A percentile compares a stretch with the other conserved stretches of the same genome.
These are phyloP conservation scores for Colletotrichum spaethianum DNA, from an alignment of 2,329 filamentous ascomycete genomes.

Conservation along the genomic window DNA sequence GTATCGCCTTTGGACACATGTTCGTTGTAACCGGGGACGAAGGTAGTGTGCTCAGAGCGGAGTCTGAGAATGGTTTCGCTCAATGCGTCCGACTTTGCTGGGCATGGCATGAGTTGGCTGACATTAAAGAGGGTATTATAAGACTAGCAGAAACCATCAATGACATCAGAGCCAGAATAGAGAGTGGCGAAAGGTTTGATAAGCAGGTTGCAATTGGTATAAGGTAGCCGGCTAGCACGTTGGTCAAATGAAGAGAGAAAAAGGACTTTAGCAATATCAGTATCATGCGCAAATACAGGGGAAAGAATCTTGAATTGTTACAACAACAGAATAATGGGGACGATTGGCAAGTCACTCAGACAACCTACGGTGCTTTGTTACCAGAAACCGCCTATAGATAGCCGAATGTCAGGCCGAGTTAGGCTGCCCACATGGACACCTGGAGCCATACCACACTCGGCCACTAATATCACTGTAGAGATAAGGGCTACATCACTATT, in stretches of 20 bases:
- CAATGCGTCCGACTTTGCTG: constrained; percentile 77
- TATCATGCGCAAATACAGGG: neutral
- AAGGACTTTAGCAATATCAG: neutral
- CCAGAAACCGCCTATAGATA: too few relatives aligned
- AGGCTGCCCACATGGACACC: too few relatives aligned
- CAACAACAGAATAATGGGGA: too few relatives aligned
- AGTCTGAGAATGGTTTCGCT: constrained; percentile 61
- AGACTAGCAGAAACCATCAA: constrained; percentile 62
- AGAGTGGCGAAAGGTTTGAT: constrained; percentile 3
- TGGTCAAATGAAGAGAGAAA: too few relatives aligned
- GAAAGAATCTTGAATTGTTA: neutral
- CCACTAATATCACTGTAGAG: too few relatives aligned
- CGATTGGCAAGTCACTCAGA: too few relatives aligned
- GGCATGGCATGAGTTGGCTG: constrained; percentile 77
- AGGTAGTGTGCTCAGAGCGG: constrained; percentile 52
- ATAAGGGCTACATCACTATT: too few relatives aligned
- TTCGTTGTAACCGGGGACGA: constrained; percentile 77
- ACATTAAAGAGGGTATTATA: constrained; percentile 76
- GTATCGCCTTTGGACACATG: constrained; percentile 76
- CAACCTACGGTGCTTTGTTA: too few relatives aligned
- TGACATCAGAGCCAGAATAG: neutral
- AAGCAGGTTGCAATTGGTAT: constrained; percentile 6
- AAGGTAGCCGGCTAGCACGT: neutral
- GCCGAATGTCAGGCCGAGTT: too few relatives aligned
- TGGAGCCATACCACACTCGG: too few relatives aligned